phyloP scores from a whole-genome alignment of 495 filamentous ascomycete genomes.

The Paragyromitra xinjiangensis region DNA sequence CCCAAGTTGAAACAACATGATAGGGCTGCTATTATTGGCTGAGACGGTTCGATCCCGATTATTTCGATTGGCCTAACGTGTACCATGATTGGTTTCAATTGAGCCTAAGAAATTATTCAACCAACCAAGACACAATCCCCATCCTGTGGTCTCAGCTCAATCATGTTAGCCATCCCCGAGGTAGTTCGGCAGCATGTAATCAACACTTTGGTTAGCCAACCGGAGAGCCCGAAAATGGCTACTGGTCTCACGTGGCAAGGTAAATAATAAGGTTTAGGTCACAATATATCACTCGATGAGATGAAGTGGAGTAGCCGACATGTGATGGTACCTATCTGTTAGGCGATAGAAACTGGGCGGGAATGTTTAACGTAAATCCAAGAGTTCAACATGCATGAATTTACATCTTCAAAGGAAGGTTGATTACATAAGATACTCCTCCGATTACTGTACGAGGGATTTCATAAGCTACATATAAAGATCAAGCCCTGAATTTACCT shows the following conservation, averaged over 20 bases:
- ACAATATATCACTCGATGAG: not conserved
- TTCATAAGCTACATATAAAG: not conserved
- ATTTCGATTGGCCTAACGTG: not conserved
- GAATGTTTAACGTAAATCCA: not conserved
- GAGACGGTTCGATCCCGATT: too few relatives aligned
- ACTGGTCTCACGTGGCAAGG: not conserved
- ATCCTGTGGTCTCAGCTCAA: not conserved
- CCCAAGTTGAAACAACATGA: not conserved
- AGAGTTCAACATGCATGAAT: not conserved
- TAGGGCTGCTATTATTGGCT: too few relatives aligned
- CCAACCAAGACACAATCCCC: not conserved
- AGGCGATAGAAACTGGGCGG: not conserved
- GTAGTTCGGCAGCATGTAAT: not conserved
- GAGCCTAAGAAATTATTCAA: not conserved
- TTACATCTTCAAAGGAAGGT: not conserved
- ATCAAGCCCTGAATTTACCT: not conserved
- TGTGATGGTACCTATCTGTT: too few relatives aligned
- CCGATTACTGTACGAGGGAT: not conserved
- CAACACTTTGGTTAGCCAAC: not conserved
- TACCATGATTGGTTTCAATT: not conserved
- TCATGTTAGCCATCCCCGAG: not conserved
- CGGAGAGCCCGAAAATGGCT: not conserved
- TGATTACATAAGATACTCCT: not conserved
- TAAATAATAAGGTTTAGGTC: not conserved
- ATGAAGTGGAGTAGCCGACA: too few relatives aligned